Evolutionary conservation across 345 rosid species (phyloP).

Genomic region (Melastoma malabathricum): DNA sequence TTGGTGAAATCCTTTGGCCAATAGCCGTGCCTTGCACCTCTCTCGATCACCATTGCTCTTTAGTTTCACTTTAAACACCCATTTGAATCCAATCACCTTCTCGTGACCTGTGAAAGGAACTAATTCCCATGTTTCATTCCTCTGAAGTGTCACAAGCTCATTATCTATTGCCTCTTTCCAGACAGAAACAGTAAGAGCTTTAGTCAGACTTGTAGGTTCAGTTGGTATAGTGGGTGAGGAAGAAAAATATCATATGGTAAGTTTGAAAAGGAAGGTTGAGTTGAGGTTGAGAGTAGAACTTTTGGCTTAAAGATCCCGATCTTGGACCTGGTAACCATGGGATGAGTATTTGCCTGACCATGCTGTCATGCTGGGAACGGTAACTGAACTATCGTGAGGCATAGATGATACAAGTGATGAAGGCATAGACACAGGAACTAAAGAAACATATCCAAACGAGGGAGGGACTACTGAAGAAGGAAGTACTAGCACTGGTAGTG

Average conservation of each 20-base stretch:
- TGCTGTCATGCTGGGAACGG: no score
- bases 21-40: background rate
- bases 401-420: no score
- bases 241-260: no score
- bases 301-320: background rate
- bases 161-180: background rate
- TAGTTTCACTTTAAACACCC: background rate
- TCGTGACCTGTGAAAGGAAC: background rate
- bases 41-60: background rate
- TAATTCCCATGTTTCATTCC: background rate
- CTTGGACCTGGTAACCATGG: background rate
- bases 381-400: no score
- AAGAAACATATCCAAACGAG: no score
- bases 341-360: background rate
- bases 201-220: background rate
- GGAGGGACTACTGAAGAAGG: no score
- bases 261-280: no score
- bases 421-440: no score
- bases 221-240: background rate
- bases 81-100: background rate
- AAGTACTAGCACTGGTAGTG: no score
- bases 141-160: background rate
- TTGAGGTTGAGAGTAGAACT: no score
- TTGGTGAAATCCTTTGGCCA: slow-evolving; percentile 1
- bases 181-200: background rate